phyloP scores from a whole-genome alignment of 2,329 filamentous ascomycete species.

The Didymella segeticola region DNA sequence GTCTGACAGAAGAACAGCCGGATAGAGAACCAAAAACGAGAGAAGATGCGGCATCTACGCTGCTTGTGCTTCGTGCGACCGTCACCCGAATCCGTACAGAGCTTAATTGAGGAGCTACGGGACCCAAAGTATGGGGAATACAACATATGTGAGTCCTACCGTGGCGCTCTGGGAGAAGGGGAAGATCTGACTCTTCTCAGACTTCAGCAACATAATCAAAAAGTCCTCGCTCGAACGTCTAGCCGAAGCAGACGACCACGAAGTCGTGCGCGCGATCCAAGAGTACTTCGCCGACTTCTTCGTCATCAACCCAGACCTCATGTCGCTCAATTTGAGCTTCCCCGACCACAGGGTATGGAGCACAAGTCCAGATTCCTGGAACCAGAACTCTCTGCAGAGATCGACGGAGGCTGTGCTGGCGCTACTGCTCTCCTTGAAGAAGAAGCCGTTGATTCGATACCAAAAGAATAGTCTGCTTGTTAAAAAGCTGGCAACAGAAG shows the following conservation, averaged over 20 bases:
- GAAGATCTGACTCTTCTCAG: slow-evolving; percentile 48
- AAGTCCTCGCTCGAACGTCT: slow-evolving; percentile 94
- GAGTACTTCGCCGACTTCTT: slow-evolving; percentile 97
- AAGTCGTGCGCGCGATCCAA: slow-evolving; percentile 91
- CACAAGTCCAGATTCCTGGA: slow-evolving; percentile 83
- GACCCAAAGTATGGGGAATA: slow-evolving; percentile 99
- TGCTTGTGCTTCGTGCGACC: slow-evolving; percentile 94
- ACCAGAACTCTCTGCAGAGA: slow-evolving; percentile 83
- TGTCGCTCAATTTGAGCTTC: slow-evolving; percentile 76
- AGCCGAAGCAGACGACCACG: slow-evolving; percentile 95
- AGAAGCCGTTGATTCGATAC: slow-evolving; percentile 93
- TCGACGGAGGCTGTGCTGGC: slow-evolving; percentile 88
- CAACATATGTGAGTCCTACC: slow-evolving; percentile 68
- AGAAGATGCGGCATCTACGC: slow-evolving; percentile 97
- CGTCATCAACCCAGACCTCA: slow-evolving; percentile 93
- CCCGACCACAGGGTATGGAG: slow-evolving; percentile 83
- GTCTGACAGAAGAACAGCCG: slow-evolving; percentile 58
- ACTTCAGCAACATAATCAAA: slow-evolving; percentile 97
- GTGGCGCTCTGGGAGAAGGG: not conserved
- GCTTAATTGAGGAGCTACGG: slow-evolving; percentile 91
- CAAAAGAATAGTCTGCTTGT: slow-evolving; percentile 88
- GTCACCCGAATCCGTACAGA: slow-evolving; percentile 89
- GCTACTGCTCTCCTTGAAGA: slow-evolving; percentile 86
- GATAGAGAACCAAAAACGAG: slow-evolving; percentile 84
- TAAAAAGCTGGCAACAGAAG: slow-evolving; percentile 91